Evolutionary conservation across 805 yeast species (phyloP).

Genomic region (Candida sithepensis): DNA sequence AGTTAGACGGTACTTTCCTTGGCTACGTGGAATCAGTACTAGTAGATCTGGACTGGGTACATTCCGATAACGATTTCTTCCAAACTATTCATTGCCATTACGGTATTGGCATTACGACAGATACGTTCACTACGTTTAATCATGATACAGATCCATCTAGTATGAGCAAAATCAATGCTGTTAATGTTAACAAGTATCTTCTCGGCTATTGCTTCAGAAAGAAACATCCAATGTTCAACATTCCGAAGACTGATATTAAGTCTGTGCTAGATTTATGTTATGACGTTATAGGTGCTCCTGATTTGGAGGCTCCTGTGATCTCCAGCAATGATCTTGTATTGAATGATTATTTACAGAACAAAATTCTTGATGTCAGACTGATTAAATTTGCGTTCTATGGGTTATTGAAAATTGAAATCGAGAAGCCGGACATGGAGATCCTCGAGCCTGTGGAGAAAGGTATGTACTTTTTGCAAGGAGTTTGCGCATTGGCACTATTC

Average conservation of each 20-base stretch:
- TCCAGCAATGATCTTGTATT: constrained; percentile 44
- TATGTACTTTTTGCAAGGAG: constrained; percentile 66
- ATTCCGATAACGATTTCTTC: constrained; percentile 64
- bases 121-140: constrained; percentile 58
- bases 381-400: constrained; percentile 56
- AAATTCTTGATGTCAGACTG: constrained; percentile 39
- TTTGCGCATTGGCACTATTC: constrained; percentile 64
- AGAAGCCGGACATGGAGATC: constrained; percentile 29
- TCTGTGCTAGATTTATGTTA: constrained; percentile 65
- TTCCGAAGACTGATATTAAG: constrained; percentile 70
- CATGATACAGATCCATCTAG: constrained; percentile 48
- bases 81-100: constrained; percentile 79
- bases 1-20: constrained; percentile 59
- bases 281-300: constrained; percentile 69
- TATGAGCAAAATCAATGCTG: constrained; percentile 37
- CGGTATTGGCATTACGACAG: constrained; percentile 60
- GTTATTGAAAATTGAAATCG: constrained; percentile 24
- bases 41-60: constrained; percentile 36
- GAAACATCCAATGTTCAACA: constrained; percentile 54
- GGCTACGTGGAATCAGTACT: constrained; percentile 54
- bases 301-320: constrained; percentile 37
- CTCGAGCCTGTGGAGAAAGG: constrained; percentile 47
- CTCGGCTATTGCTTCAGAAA: constrained; percentile 52
- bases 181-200: constrained; percentile 39
- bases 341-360: constrained; percentile 43